These are phyloP conservation scores for Fusarium nanum DNA, from an alignment of 2,329 filamentous ascomycete species.

Conservation along the genomic window DNA sequence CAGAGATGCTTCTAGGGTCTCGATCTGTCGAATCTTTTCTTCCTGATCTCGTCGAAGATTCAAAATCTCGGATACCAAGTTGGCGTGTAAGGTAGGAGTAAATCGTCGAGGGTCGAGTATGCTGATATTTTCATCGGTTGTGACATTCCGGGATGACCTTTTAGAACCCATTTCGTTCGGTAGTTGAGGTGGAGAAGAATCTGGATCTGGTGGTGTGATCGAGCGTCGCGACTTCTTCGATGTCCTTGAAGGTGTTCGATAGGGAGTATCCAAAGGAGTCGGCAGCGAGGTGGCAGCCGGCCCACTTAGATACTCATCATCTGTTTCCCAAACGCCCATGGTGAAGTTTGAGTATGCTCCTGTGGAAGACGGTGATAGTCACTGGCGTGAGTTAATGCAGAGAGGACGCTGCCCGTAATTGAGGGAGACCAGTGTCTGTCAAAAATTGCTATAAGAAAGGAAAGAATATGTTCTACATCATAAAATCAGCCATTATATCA, in stretches of 20 bases:
- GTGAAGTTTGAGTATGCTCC: slow-evolving; percentile 30
- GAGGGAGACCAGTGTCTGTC: background rate
- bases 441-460: background rate
- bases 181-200: slow-evolving; percentile 69
- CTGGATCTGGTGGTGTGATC: slow-evolving; percentile 69
- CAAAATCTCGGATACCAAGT: slow-evolving; percentile 93
- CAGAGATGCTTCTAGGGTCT: slow-evolving; percentile 81
- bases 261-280: slow-evolving; percentile 77
- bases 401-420: background rate
- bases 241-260: slow-evolving; percentile 75
- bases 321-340: slow-evolving; percentile 71
- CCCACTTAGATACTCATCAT: slow-evolving; percentile 68
- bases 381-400: background rate
- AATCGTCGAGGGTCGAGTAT: slow-evolving; percentile 91
- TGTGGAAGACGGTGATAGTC: background rate
- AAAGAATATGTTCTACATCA: background rate
- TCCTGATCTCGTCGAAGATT: slow-evolving; percentile 89
- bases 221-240: slow-evolving; percentile 73
- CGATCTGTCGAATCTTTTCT: slow-evolving; percentile 87
- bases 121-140: slow-evolving; percentile 74
- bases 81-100: slow-evolving; percentile 94
- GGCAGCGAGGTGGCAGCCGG: slow-evolving; percentile 71
- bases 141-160: slow-evolving; percentile 67
- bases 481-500: background rate
- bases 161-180: slow-evolving; percentile 60